Percentiles rank a stretch among this genome's conserved stretches.
These are phyloP conservation scores for Endothia cerciana DNA, from an alignment of 2,329 filamentous ascomycete genomes.

Conservation along the genomic window DNA sequence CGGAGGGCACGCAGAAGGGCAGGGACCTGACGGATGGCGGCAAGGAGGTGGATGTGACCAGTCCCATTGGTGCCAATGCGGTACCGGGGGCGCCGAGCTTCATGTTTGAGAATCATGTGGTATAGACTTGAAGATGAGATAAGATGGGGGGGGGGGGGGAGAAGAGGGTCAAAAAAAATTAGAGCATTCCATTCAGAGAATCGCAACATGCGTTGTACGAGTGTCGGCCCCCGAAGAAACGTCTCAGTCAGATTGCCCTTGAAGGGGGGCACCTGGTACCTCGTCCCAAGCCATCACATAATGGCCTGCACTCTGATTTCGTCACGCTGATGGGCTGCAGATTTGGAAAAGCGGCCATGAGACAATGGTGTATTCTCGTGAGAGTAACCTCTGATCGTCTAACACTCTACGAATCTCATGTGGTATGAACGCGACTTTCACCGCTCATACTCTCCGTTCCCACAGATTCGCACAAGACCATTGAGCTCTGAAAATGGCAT, in stretches of 20 bases:
- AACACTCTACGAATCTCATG: background rate
- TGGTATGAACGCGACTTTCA: background rate
- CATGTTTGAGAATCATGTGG: constrained; percentile 78
- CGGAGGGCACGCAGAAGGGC: constrained; percentile 71
- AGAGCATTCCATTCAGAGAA: background rate
- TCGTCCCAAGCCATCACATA: background rate
- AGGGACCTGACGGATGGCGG: constrained; percentile 53
- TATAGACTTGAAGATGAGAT: constrained; percentile 29
- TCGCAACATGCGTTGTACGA: background rate
- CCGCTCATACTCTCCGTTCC: background rate
- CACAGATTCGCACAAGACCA: background rate
- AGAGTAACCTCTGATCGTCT: background rate
- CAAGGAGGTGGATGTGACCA: constrained; percentile 60
- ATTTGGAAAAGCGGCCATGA: background rate
- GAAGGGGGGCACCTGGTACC: background rate
- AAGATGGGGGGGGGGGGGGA: background rate
- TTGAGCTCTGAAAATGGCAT: background rate
- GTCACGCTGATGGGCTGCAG: background rate
- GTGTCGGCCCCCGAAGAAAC: background rate
- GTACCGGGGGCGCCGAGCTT: constrained; percentile 84
- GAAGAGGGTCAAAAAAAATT: background rate
- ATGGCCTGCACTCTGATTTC: background rate
- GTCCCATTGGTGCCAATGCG: constrained; percentile 69
- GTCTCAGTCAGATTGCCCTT: background rate
- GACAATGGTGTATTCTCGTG: background rate